Evolutionary conservation across 352 stramenopile species (phyloP).

Genomic region (Phytophthora cactorum): DNA sequence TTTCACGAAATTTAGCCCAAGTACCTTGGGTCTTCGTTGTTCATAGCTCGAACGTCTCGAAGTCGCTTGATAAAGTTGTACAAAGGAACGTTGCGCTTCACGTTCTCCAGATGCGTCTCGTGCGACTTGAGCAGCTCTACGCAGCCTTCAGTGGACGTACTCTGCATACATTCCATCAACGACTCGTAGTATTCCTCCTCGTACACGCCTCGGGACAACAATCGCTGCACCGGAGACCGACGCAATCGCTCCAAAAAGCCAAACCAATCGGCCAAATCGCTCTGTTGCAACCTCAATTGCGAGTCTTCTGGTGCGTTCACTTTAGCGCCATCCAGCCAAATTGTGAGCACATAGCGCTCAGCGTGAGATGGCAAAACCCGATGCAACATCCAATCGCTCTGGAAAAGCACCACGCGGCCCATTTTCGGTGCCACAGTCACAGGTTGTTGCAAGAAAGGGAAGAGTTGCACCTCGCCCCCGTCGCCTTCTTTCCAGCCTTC

Average conservation of each 20-base stretch:
- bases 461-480: slow-evolving; percentile 77
- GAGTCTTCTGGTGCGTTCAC: slow-evolving; percentile 66
- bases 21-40: slow-evolving; percentile 38
- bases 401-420: slow-evolving; percentile 77
- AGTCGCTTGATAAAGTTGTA: slow-evolving; percentile 58
- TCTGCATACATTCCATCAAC: slow-evolving; percentile 75
- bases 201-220: slow-evolving; percentile 81
- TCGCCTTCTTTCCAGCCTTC: slow-evolving; percentile 66
- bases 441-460: slow-evolving; percentile 68
- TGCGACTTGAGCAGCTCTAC: slow-evolving; percentile 69
- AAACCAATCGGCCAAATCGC: slow-evolving; percentile 69
- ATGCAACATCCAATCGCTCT: slow-evolving; percentile 77
- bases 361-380: slow-evolving; percentile 61
- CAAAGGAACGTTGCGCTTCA: slow-evolving; percentile 54
- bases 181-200: slow-evolving; percentile 78
- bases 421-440: slow-evolving; percentile 72
- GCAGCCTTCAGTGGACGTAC: slow-evolving; percentile 54
- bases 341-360: slow-evolving; percentile 69
- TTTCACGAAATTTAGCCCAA: slow-evolving; percentile 27
- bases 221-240: slow-evolving; percentile 64
- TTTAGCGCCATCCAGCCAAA: slow-evolving; percentile 61
- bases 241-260: slow-evolving; percentile 67
- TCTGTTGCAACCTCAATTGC: slow-evolving; percentile 67
- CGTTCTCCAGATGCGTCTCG: slow-evolving; percentile 62
- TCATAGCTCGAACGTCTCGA: slow-evolving; percentile 54